Evolutionary conservation across 2,329 filamentous ascomycete genomes (phyloP).

Genomic region (Diplocarpon mali): DNA sequence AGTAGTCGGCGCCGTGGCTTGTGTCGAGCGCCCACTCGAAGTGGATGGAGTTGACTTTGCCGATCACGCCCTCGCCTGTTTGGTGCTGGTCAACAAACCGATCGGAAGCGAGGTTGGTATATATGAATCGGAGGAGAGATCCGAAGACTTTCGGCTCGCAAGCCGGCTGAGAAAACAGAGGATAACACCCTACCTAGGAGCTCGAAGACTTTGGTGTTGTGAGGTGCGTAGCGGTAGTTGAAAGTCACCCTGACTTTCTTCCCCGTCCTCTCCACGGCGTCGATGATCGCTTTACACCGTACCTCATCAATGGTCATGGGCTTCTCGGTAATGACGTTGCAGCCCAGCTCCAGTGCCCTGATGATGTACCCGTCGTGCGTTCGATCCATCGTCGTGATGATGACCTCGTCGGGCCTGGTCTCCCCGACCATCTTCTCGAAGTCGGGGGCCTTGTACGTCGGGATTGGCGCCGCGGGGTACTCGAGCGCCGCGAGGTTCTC

Average conservation of each 20-base stretch:
- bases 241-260: constrained; percentile 45
- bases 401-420: constrained; percentile 47
- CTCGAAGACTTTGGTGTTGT: constrained; percentile 49
- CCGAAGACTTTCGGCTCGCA: background rate
- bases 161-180: background rate
- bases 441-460: constrained; percentile 41
- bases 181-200: constrained; percentile 28
- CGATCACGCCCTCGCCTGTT: constrained; percentile 40
- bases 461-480: constrained; percentile 35
- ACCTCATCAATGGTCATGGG: constrained; percentile 52
- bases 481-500: constrained; percentile 32
- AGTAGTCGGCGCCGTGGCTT: constrained; percentile 50
- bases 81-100: too few relatives aligned
- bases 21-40: constrained; percentile 56
- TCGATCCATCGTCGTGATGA: constrained; percentile 52
- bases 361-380: constrained; percentile 51
- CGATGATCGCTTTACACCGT: constrained; percentile 42
- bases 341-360: constrained; percentile 46
- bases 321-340: constrained; percentile 52
- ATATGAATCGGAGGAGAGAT: background rate
- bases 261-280: constrained; percentile 39
- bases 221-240: constrained; percentile 56
- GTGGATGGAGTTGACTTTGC: constrained; percentile 44
- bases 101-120: background rate
- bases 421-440: constrained; percentile 49